Evolutionary conservation across 192 early-diverging fungal species (phyloP).

Genomic region (Backusella tuberculispora): DNA sequence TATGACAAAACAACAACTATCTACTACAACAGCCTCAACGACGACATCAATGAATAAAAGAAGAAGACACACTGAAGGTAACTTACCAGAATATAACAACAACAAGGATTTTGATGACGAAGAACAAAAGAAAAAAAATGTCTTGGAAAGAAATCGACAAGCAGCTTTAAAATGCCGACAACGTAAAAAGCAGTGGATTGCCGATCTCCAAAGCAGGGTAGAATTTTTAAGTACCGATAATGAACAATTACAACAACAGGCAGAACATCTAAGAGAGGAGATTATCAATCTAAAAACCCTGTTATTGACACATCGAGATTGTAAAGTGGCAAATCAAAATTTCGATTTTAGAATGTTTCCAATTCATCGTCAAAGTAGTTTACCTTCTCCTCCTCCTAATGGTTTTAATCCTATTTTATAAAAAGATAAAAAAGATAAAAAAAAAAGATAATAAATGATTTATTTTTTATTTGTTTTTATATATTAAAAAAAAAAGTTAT

Average conservation of each 20-base stretch:
- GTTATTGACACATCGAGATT: not conserved
- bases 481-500: no score
- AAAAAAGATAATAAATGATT: no score
- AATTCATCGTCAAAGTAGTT: not conserved
- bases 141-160: conserved; percentile 23
- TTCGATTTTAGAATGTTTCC: not conserved
- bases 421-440: no score
- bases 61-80: not conserved
- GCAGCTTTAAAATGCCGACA: conserved; percentile 16
- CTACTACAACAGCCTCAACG: not conserved
- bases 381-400: not conserved
- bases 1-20: not conserved
- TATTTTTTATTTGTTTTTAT: no score
- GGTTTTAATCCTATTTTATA: not conserved
- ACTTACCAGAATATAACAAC: not conserved
- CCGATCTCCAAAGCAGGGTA: conserved; percentile 13
- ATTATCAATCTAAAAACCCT: conserved; percentile 14
- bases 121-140: not conserved
- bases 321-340: conserved; percentile 35
- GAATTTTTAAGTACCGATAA: conserved; percentile 7
- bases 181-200: conserved; percentile 20
- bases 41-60: not conserved
- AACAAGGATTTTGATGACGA: not conserved
- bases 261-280: not conserved
- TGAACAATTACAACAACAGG: not conserved